Percentiles rank a stretch among this genome's conserved stretches.
Conservation (phyloP, 305 asterid species). For the Striga hermonthica region DNA sequence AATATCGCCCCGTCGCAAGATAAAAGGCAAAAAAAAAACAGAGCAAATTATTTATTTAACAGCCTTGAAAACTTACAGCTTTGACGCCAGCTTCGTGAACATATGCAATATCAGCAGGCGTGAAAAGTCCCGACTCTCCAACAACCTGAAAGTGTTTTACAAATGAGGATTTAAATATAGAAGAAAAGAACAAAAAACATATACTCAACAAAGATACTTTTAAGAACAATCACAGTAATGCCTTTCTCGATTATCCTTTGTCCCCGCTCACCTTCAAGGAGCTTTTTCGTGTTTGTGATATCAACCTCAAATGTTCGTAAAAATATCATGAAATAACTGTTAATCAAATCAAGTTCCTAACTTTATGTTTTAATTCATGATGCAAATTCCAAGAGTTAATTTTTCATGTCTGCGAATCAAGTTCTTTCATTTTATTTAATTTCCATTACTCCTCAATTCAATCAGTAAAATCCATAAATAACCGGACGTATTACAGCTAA, state of each 20-base stretch:
- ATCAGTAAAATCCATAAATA: neutral
- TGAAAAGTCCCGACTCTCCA: slow-evolving; percentile 90
- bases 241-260: slow-evolving; percentile 57
- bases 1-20: neutral
- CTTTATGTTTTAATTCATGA: neutral
- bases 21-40: neutral
- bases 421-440: too few species aligned
- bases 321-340: neutral
- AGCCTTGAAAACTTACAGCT: slow-evolving; percentile 50
- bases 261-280: slow-evolving; percentile 83
- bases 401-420: neutral
- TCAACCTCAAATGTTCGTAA: slow-evolving; percentile 84
- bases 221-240: slow-evolving; percentile 50
- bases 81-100: slow-evolving; percentile 84
- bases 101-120: slow-evolving; percentile 77
- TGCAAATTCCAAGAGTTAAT: slow-evolving; percentile 16
- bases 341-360: slow-evolving; percentile 2
- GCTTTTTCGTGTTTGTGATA: slow-evolving; percentile 68
- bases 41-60: neutral
- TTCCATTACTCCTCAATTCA: neutral
- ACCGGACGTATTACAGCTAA: too few species aligned
- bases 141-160: slow-evolving; percentile 53
- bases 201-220: neutral
- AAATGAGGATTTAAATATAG: slow-evolving; percentile 7
- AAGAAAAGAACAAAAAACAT: neutral